These are phyloP conservation scores for Colletotrichum scovillei DNA, from an alignment of 2,329 filamentous ascomycete genomes.

Conservation along the genomic window DNA sequence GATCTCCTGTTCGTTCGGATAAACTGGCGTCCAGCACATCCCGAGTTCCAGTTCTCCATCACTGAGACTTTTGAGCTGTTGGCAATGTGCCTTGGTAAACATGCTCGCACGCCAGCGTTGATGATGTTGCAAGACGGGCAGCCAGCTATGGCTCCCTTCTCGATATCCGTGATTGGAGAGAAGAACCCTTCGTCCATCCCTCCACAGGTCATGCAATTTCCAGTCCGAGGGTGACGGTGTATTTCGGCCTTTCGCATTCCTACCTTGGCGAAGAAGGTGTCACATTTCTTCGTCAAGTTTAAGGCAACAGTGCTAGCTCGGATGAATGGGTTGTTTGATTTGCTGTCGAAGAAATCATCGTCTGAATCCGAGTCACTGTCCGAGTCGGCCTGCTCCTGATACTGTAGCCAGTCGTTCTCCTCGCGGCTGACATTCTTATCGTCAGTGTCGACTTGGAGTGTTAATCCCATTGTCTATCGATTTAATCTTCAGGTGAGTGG, in stretches of 20 bases:
- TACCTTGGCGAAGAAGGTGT: no score
- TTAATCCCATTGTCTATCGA: not conserved
- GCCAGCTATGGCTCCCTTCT: not conserved
- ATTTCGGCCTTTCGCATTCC: no score
- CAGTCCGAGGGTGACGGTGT: not conserved
- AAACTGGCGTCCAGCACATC: not conserved
- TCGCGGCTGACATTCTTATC: not conserved
- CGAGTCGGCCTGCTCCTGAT: not conserved
- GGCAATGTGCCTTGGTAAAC: not conserved
- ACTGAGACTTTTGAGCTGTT: not conserved
- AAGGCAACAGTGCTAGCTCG: no score
- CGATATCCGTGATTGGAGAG: not conserved
- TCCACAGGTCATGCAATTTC: not conserved
- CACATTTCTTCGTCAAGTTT: no score
- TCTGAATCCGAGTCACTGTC: not conserved
- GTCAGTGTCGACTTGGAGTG: not conserved
- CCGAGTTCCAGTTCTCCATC: not conserved
- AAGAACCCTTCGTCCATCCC: not conserved
- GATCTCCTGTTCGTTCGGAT: not conserved
- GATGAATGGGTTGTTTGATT: no score
- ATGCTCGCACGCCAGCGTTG: not conserved
- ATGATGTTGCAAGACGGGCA: not conserved
- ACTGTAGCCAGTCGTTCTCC: not conserved
- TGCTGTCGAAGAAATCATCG: not conserved
- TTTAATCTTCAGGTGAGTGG: not conserved